These are phyloP conservation scores for Centrapalus pauciflorus DNA, from an alignment of 129 eudicot genomes.

Conservation along the genomic window DNA sequence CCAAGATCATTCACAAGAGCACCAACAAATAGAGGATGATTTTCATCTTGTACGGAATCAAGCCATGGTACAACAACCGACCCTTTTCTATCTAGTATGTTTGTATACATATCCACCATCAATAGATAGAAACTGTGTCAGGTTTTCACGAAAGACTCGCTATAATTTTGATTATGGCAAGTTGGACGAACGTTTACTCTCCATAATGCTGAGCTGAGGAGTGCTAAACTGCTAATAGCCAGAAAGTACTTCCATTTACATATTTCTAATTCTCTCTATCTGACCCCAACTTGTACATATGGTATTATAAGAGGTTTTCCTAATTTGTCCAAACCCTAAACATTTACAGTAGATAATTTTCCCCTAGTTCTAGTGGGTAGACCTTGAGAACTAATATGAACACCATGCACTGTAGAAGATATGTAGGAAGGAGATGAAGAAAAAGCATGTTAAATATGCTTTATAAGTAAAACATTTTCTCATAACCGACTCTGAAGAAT, in stretches of 20 bases:
- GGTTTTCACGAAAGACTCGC: not conserved
- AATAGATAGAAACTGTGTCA: not conserved
- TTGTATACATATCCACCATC: not conserved
- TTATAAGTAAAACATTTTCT: not conserved
- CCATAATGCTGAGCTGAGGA: too few species aligned
- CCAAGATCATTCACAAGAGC: not conserved
- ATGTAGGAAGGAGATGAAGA: not conserved
- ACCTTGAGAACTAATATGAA: conserved; percentile 2
- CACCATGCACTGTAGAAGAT: conserved; percentile 6
- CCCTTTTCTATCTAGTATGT: not conserved
- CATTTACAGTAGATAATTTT: not conserved
- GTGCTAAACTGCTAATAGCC: too few species aligned
- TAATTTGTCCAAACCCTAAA: not conserved
- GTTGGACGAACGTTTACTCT: not conserved
- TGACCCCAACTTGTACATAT: not conserved
- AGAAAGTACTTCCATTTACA: too few species aligned
- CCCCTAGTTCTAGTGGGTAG: not conserved
- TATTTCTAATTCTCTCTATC: not conserved
- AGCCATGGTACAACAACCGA: not conserved
- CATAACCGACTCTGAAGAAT: not conserved
- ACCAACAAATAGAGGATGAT: not conserved
- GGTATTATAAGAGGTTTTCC: not conserved
- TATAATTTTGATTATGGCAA: not conserved
- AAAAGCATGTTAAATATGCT: conserved; percentile 1
- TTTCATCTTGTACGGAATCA: not conserved